Evolutionary conservation across 1,139 yeast species (phyloP), one percentile per base, ranked within the genome.

Genomic region (Kodamaea anthophila): DNA sequence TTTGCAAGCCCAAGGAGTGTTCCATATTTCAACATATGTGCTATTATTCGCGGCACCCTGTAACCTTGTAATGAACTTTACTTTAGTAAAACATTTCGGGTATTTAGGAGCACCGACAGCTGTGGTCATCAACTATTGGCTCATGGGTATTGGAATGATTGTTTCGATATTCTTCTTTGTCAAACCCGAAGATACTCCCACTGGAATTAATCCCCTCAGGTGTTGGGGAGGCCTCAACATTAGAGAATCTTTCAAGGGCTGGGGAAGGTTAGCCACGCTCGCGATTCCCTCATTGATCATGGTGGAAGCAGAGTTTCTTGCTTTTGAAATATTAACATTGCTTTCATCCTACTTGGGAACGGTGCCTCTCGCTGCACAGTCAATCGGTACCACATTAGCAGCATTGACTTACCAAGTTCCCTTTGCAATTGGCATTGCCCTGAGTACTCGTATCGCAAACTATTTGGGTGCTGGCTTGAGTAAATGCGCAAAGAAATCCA

Each of bases 201-300:
- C 55, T 5, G 67, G 65, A 5, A 40, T 56, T 26, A 60, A 55
- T 46, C 67, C 74, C 30, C 51, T 70, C 52, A 49, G 46, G 31
- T 37, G 61, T 10, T 48, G 58, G 50, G 66, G 62, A 33, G 51
- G 53, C 15, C 48, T 60, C 26, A 39, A 44, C 21, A 24, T 47
- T 4, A 27, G 31, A n/a, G 49, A 39, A 9, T 44, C 67, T 2
- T 69, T 69, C 37, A 44, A 46, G 24, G 63, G 65, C 15, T 74
- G 80, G 80, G 53, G 55, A 5, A 65, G 55, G 33, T 50, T 74
- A 34, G 52, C 68, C n/a, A 43, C 47, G 19, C 58, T 74, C 37
- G 77, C 88, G 0, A 52, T 80, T 19, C 87, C 91, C 0, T 88
- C 88, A 5, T 71, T 80, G 15, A 58, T 80, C 4, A 81, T 81